These are phyloP conservation scores for Primulina tabacum DNA, from an alignment of 257 asterid genomes.

Conservation along the genomic window DNA sequence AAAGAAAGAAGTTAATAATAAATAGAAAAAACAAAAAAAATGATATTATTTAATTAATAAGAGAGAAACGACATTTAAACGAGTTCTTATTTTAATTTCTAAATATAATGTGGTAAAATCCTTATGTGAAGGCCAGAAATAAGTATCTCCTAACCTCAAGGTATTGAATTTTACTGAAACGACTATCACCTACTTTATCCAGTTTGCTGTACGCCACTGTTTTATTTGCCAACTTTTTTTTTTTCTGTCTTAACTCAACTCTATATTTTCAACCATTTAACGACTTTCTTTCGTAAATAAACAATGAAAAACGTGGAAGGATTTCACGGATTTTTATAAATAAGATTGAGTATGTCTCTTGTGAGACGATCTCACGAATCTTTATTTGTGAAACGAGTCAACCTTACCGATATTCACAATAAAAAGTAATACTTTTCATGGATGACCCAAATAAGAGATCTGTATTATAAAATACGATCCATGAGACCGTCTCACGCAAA, in stretches of 20 bases:
- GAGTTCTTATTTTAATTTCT: not conserved
- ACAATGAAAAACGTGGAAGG: too few species aligned
- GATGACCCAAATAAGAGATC: too few species aligned
- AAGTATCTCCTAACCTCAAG: slow-evolving; percentile 35
- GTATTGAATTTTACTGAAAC: slow-evolving; percentile 15
- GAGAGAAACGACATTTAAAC: slow-evolving; percentile 11
- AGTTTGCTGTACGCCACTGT: slow-evolving; percentile 15
- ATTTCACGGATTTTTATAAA: too few species aligned
- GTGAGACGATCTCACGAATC: too few species aligned
- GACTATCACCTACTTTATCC: slow-evolving; percentile 22
- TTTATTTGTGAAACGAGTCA: too few species aligned
- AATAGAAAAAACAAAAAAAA: too few species aligned
- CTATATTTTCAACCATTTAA: not conserved
- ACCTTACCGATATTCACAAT: too few species aligned
- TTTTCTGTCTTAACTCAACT: not conserved
- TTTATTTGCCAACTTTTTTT: slow-evolving; percentile 16
- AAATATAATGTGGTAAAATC: slow-evolving; percentile 13
- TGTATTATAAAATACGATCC: too few species aligned
- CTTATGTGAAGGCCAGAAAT: slow-evolving; percentile 32
- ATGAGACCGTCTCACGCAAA: too few species aligned
- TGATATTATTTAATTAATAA: not conserved
- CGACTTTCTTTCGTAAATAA: too few species aligned
- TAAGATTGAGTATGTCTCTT: too few species aligned
- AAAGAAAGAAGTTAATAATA: not conserved
- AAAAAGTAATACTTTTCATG: too few species aligned